Base-by-base conservation (phyloP, 768 basidiomycete genomes). In the Tylopilus vinaceipallidus region DNA sequence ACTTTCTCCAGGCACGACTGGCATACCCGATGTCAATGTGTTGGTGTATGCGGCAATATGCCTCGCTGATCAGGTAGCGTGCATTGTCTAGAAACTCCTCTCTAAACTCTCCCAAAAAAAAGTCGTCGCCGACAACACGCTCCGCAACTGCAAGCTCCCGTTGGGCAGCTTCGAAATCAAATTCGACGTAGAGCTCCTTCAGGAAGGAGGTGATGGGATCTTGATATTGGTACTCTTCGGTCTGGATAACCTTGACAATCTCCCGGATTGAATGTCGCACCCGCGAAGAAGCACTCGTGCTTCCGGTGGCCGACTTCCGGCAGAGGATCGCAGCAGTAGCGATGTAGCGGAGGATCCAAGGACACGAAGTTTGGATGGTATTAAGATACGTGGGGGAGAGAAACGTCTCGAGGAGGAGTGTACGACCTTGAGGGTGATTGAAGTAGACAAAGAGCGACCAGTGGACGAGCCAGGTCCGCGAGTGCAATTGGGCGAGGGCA, bases 401-500 rank as follows among this genome's bases (percentile, higher is more conserved):
- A 85, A 98, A 99, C 1, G 91, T 92, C 65, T 98, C 97, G 58
- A 99, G 86, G 49, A 98, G 84, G 16, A 91, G 82, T 0, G 89
- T 90, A 35, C 94, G 85, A 23, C 92, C 94, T 59, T 94, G 83
- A 0, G 85, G 84, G 71, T 98, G 91, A 74, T 97, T 98, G 77
- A 94, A 99, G 74, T 95, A 98, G 48, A 98, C 93, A 69, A 98
- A 98, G 42, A 99, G 83, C 2, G 88, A 91, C 97, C 95, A 99
- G 72, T 98, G 97, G 7, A 91, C 83, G 52, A 95, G 81, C 94
- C 95, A 98, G 17, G 94, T 91, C 50, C 97, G 83, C 3, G 93
- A 91, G 69, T 98, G 94, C 26, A 99, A 78, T 63, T 97, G 92
- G 32, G 82, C 78, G 24, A 95, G 79, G 0, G 88, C 84, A n/a